Evolutionary conservation across 176 grass and related monocot species (phyloP), one percentile per base, ranked within the genome.

Genomic region (Chrysopogon serrulatus): DNA sequence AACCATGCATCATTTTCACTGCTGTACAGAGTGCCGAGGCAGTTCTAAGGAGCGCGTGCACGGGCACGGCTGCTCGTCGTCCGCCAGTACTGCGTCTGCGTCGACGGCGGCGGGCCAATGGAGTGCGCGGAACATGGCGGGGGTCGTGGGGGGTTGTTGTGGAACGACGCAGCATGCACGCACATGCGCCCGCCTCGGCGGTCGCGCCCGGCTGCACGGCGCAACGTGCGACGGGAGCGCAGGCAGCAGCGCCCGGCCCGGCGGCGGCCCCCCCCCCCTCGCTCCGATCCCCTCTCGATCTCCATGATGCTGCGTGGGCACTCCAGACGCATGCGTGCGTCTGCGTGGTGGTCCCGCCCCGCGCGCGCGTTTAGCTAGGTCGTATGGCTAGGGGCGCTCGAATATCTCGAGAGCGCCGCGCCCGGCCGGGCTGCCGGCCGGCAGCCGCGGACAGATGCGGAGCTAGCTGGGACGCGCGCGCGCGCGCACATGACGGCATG

Each of bases 181-280:
- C 88, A 90, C 88, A 90, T 90, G 88, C 79, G 14, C 48, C 79
- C 39, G 84, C 88, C 74, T 90, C 68, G 88, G 61, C 68, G 80
- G 67, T 31, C 48, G 80, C 34, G 88, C 74, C 74, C 72, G 16
- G 27, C 42, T 86, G 88, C 83, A 79, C 36, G 84, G 74, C 84
- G 74, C 88, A 83, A 83, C 88, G 88, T 90, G 88, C 75, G 84
- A 87, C 88, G 72, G 73, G n/a, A n/a, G n/a, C n/a, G n/a, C n/a
- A n/a, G n/a, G n/a, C n/a, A n/a, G 44, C 57, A 16, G 81, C 33
- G 41, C 69, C 41, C 40, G 15, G 63, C 51, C 69, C 67, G 44
- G 30, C 47, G 42, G 42, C 43, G 44, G n/a, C 56, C 10, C 53
- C 21, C 49, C 17, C 19, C 7, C 54, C 10, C 33, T 5, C 63